Conservation (phyloP, 148 eudicot species). For the Heliosperma pusillum region DNA sequence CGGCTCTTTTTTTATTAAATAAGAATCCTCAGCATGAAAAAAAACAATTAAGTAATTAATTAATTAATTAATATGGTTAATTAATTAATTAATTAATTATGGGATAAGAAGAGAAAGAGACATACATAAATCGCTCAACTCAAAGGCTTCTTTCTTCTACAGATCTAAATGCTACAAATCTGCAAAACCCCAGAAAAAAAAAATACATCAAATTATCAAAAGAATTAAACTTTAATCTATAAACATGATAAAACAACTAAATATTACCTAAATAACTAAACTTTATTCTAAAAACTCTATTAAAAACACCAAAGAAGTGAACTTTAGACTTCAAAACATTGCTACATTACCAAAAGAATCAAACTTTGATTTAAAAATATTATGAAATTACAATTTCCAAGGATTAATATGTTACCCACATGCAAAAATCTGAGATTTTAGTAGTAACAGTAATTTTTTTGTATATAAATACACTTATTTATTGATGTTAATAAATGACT, state of each 20-base stretch:
- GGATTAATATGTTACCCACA: no score
- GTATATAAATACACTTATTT: no score
- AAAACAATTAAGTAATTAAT: background rate
- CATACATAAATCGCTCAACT: background rate
- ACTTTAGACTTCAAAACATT: background rate
- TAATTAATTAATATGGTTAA: background rate
- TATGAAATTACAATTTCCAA: background rate
- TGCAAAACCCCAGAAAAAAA: conserved; percentile 27
- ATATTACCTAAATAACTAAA: background rate
- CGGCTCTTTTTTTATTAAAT: conserved; percentile 13
- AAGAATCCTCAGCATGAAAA: background rate
- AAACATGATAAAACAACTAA: background rate
- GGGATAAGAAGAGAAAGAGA: conserved; percentile 15
- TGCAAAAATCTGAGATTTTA: background rate
- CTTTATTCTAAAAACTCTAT: background rate
- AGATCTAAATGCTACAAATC: conserved; percentile 41
- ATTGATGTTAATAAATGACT: background rate
- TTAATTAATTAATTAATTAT: background rate
- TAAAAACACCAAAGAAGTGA: background rate
- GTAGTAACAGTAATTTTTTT: conserved; percentile 4
- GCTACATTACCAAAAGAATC: conserved; percentile 3
- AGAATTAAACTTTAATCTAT: background rate
- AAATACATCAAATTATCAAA: conserved; percentile 7
- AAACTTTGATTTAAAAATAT: background rate
- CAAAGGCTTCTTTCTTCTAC: conserved; percentile 19